Conservation (phyloP, 306 rosid species). For the Abrus precatorius region DNA sequence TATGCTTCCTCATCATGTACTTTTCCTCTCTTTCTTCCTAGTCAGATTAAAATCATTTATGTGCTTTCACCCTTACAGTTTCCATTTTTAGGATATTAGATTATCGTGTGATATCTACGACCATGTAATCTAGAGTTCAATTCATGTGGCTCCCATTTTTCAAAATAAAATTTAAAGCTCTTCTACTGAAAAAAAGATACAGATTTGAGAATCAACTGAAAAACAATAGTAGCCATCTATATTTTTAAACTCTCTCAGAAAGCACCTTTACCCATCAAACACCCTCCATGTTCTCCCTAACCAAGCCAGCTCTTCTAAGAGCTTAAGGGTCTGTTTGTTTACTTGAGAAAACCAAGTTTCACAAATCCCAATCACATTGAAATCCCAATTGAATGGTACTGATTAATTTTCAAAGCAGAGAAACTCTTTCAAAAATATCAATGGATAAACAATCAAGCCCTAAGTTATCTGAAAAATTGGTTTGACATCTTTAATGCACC, state of each 20-base stretch:
- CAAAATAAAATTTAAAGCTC: neutral
- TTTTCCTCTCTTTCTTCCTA: neutral
- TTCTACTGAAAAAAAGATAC: no score
- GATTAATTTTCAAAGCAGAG: no score
- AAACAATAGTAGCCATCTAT: neutral
- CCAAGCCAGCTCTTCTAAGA: neutral
- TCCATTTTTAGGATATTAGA: neutral
- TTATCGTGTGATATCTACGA: neutral
- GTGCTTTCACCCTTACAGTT: neutral
- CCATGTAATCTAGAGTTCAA: neutral
- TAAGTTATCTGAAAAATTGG: neutral
- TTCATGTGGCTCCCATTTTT: neutral
- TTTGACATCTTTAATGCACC: neutral
- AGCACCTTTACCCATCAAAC: neutral
- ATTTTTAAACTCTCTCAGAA: conserved; percentile 32
- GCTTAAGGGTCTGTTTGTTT: neutral
- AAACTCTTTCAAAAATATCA: no score
- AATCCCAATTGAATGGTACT: no score
- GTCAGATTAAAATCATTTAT: neutral
- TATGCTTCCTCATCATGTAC: neutral
- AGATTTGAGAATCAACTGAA: neutral
- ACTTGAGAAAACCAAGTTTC: no score
- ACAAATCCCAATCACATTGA: no score
- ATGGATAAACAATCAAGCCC: no score
- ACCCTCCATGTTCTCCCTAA: neutral